These are phyloP conservation scores for Alternaria sp. DNA, from an alignment of 2,329 filamentous ascomycete species.

Conservation along the genomic window DNA sequence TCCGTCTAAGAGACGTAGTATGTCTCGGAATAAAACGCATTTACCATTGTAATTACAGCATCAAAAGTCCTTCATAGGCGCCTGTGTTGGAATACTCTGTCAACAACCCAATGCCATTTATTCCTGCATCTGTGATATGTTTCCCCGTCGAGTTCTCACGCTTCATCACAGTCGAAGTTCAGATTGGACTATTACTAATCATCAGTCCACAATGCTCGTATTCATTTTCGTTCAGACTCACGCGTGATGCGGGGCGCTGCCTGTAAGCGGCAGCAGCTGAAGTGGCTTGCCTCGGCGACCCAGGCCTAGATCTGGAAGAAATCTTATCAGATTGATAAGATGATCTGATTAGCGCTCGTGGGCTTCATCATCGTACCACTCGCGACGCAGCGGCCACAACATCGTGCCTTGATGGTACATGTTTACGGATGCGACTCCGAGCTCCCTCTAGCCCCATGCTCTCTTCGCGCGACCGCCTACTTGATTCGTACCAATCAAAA, in stretches of 20 bases:
- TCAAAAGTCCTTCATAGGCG: not conserved
- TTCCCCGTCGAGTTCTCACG: not conserved
- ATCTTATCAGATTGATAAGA: slow-evolving; percentile 40
- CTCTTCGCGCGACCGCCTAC: not conserved
- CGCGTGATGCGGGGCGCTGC: not conserved
- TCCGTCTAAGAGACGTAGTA: not conserved
- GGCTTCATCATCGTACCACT: not conserved
- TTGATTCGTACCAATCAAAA: not conserved
- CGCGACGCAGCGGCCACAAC: not conserved
- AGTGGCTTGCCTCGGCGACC: slow-evolving; percentile 13
- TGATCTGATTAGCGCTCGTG: slow-evolving; percentile 21
- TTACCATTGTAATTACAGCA: not conserved
- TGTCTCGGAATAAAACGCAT: not conserved
- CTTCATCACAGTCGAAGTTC: not conserved
- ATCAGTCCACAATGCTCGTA: slow-evolving; percentile 2
- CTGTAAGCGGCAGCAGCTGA: slow-evolving; percentile 16
- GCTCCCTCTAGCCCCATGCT: not conserved
- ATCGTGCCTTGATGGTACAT: not conserved
- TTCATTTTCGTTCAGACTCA: not conserved
- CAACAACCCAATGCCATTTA: not conserved
- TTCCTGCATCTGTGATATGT: not conserved
- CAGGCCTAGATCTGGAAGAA: slow-evolving; percentile 8
- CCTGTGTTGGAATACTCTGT: not conserved
- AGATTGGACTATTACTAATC: not conserved
- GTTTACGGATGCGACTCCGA: not conserved